Percentiles rank a stretch among this genome's conserved stretches.
Conservation (phyloP, 192 early-diverging fungal genomes). For the Chytriomyces hyalinus region DNA sequence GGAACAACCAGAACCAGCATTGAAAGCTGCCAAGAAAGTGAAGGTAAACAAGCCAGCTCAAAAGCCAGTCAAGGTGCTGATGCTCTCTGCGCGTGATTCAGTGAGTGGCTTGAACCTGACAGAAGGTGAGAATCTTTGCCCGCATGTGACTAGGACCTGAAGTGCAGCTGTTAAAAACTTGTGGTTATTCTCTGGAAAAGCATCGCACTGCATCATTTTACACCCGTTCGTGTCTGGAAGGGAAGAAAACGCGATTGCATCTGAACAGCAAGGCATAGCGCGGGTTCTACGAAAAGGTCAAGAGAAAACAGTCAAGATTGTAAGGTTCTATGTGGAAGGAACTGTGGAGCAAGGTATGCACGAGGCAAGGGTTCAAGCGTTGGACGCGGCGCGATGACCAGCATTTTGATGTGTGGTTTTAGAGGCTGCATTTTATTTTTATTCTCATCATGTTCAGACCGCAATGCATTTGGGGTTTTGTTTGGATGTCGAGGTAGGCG, state of each 20-base stretch:
- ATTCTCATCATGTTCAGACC: no score
- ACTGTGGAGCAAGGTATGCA: conserved; percentile 16
- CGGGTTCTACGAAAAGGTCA: conserved; percentile 19
- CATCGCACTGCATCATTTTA: conserved; percentile 8
- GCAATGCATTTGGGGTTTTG: no score
- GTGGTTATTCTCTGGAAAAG: background rate
- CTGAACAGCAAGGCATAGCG: conserved; percentile 28
- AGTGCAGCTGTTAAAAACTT: background rate
- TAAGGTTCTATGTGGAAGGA: conserved; percentile 8
- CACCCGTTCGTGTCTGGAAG: conserved; percentile 16
- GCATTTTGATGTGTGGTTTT: no score
- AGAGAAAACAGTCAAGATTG: conserved; percentile 23
- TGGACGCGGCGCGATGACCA: no score
- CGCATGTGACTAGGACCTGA: background rate
- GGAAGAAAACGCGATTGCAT: conserved; percentile 18
- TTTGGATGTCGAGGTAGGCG: no score
- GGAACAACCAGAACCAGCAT: no score
- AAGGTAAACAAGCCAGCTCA: no score
- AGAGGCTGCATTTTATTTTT: no score
- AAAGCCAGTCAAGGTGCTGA: conserved; percentile 18
- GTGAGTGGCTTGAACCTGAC: conserved; percentile 39
- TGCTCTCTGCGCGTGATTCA: conserved; percentile 33
- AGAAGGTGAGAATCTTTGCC: conserved; percentile 23
- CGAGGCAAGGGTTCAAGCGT: background rate
- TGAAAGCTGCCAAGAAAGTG: no score